Conservation (phyloP, 2,329 filamentous ascomycete genomes). For the Didymellaceae sp. region DNA sequence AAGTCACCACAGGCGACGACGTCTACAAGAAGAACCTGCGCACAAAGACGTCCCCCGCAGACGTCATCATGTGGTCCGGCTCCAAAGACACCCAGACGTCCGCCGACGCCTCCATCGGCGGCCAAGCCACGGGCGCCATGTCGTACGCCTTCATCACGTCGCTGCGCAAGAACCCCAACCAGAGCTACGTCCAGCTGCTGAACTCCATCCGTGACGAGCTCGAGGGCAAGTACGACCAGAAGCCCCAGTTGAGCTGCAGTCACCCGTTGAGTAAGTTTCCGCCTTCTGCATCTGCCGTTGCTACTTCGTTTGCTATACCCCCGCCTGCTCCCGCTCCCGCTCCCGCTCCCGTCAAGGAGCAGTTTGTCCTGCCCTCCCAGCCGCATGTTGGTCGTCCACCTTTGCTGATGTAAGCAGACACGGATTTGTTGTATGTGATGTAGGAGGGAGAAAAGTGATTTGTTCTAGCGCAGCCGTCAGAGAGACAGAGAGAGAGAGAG, state of each 20-base stretch:
- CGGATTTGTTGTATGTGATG: conserved; percentile 30
- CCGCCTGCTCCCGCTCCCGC: background rate
- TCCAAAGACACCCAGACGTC: conserved; percentile 96
- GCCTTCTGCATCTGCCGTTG: background rate
- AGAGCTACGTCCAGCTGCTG: conserved; percentile 93
- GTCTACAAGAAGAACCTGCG: conserved; percentile 80
- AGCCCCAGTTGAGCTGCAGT: conserved; percentile 94
- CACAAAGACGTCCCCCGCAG: conserved; percentile 91
- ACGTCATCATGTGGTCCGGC: conserved; percentile 98
- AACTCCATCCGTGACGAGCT: conserved; percentile 95
- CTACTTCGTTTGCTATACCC: background rate
- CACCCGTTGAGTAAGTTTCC: conserved; percentile 84
- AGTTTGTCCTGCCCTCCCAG: too few species aligned
- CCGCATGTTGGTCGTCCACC: conserved; percentile 1
- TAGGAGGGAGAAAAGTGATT: conserved; percentile 10
- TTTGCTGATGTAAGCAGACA: conserved; percentile 15
- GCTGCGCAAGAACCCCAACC: conserved; percentile 89
- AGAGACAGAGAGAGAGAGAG: too few species aligned
- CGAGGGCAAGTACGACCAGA: conserved; percentile 85
- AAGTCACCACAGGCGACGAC: conserved; percentile 79
- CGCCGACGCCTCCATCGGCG: conserved; percentile 87
- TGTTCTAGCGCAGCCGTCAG: background rate
- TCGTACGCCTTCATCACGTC: conserved; percentile 95
- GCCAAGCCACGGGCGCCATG: conserved; percentile 96
- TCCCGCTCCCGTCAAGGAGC: too few species aligned